A percentile compares a stretch with the other conserved stretches of the same genome.
Conservation (phyloP, 2,329 filamentous ascomycete species). For the Whalleya microplaca region DNA sequence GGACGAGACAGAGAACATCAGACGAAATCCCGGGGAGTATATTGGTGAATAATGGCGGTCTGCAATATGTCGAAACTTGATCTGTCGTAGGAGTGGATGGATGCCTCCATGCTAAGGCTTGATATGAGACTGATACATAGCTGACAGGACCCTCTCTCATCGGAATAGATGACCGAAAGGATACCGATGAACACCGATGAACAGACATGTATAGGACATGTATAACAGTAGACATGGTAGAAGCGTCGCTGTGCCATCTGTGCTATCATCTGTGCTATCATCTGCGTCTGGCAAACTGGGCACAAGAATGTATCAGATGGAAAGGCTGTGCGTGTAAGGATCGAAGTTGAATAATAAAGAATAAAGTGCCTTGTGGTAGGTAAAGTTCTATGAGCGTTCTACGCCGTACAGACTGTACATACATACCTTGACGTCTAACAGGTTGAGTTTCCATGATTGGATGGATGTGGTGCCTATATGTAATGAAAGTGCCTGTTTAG, state of each 20-base stretch:
- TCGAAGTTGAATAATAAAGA: neutral
- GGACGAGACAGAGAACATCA: slow-evolving; percentile 7
- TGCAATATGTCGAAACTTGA: slow-evolving; percentile 4
- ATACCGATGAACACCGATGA: no score
- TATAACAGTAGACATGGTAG: no score
- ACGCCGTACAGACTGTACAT: no score
- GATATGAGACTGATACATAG: slow-evolving; percentile 17
- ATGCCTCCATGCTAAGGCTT: slow-evolving; percentile 8
- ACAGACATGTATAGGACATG: no score
- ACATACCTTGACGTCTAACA: neutral
- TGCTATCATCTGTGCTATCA: no score
- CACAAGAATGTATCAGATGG: no score
- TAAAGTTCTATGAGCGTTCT: neutral
- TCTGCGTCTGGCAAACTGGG: no score
- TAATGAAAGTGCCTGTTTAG: neutral
- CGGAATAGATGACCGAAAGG: no score
- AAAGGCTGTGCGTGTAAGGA: neutral
- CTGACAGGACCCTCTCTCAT: no score
- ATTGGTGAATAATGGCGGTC: slow-evolving; percentile 4
- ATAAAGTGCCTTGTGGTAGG: neutral
- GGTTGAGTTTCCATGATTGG: neutral
- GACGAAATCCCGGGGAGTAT: slow-evolving; percentile 4
- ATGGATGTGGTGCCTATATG: neutral
- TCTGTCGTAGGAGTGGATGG: slow-evolving; percentile 9
- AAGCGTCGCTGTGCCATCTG: no score